Evolutionary conservation across 805 yeast species (phyloP).

Genomic region (Metschnikowia reukaufii): DNA sequence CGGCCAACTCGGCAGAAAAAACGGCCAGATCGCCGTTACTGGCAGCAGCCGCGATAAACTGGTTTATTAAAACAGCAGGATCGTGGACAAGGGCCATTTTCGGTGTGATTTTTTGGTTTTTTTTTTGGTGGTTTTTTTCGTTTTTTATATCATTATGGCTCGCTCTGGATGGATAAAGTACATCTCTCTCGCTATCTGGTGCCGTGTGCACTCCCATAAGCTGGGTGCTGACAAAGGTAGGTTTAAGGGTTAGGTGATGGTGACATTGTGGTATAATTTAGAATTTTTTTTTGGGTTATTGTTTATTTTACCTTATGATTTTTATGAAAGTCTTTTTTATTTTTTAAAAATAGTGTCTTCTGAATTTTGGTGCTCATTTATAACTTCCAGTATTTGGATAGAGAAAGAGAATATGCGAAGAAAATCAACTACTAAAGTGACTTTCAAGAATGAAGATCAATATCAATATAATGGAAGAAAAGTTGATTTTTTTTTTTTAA

Average conservation of each 20-base stretch:
- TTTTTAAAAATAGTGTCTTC: not conserved
- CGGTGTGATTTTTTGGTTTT: not conserved
- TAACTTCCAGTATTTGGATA: too few relatives aligned
- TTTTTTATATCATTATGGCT: not conserved
- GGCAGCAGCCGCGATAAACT: slow-evolving; percentile 35
- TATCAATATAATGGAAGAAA: too few relatives aligned
- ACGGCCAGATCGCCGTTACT: slow-evolving; percentile 25
- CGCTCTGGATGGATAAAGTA: not conserved
- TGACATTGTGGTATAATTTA: not conserved
- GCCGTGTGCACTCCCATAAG: not conserved
- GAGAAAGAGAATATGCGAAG: too few relatives aligned
- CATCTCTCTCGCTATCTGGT: not conserved
- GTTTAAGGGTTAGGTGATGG: not conserved
- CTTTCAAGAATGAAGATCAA: too few relatives aligned
- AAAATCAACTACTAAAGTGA: too few relatives aligned
- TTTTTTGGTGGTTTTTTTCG: not conserved
- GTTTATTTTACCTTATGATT: not conserved
- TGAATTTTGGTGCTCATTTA: not conserved
- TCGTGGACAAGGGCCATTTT: slow-evolving; percentile 18
- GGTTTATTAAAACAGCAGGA: slow-evolving; percentile 33
- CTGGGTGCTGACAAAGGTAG: not conserved
- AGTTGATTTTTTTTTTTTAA: too few relatives aligned
- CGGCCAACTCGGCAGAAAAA: slow-evolving; percentile 26
- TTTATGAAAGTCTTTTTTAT: not conserved
- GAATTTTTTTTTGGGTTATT: not conserved